Evolutionary conservation across 257 asterid genomes (phyloP).

Genomic region (Haberlea rhodopensis): DNA sequence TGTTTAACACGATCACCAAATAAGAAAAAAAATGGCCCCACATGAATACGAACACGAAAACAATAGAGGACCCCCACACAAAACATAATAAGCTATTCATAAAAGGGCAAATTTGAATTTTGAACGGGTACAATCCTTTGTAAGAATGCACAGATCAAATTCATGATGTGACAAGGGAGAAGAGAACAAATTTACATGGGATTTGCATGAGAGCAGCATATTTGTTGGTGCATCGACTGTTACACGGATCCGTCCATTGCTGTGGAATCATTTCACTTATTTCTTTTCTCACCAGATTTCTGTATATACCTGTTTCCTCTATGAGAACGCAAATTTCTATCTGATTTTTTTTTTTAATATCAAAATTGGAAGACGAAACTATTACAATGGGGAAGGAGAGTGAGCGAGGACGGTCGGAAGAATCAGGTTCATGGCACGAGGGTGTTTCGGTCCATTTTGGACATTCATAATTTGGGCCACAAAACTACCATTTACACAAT

Average conservation of each 20-base stretch:
- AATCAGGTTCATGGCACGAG: neutral
- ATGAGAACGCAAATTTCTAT: too few relatives aligned
- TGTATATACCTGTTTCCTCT: neutral
- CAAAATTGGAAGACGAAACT: neutral
- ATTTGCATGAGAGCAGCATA: slow-evolving; percentile 75
- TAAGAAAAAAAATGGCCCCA: neutral
- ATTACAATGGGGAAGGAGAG: neutral
- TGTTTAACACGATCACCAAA: slow-evolving; percentile 11
- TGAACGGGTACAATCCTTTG: neutral
- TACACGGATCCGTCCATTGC: slow-evolving; percentile 84
- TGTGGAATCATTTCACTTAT: slow-evolving; percentile 49
- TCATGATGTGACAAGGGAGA: neutral
- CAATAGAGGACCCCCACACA: neutral
- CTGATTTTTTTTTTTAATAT: too few relatives aligned
- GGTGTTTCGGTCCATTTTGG: neutral
- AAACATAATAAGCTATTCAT: neutral
- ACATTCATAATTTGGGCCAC: neutral
- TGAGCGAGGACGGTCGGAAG: neutral
- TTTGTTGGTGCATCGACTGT: slow-evolving; percentile 72
- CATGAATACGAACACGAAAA: neutral
- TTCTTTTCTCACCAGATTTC: neutral
- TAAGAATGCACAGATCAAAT: neutral
- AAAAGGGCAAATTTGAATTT: neutral
- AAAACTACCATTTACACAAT: too few relatives aligned
- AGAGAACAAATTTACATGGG: slow-evolving; percentile 49